These are phyloP conservation scores for Penicillium aurantiogriseum DNA, from an alignment of 2,329 filamentous ascomycete species.

Conservation along the genomic window DNA sequence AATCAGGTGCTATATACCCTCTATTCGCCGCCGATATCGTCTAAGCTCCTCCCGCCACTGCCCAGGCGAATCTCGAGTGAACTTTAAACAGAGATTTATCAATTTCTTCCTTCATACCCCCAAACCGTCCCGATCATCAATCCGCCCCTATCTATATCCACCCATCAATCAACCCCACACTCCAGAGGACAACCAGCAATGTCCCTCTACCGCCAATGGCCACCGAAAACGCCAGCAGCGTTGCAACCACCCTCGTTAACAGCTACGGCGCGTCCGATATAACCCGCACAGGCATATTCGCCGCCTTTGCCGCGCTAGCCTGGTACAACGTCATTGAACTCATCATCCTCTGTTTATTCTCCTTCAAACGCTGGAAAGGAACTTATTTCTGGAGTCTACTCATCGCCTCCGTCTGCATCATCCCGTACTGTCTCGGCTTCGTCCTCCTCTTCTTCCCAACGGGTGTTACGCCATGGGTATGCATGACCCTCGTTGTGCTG, in stretches of 20 bases:
- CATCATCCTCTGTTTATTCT: slow-evolving; percentile 43
- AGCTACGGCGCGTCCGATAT: background rate
- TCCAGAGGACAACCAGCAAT: slow-evolving; percentile 11
- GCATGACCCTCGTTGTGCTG: slow-evolving; percentile 38
- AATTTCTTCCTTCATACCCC: background rate
- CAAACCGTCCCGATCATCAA: background rate
- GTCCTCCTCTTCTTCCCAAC: slow-evolving; percentile 44
- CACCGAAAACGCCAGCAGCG: background rate
- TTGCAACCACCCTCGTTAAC: slow-evolving; percentile 10
- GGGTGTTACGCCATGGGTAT: slow-evolving; percentile 32
- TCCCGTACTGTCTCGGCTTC: slow-evolving; percentile 43
- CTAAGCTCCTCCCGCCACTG: background rate
- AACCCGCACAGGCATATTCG: slow-evolving; percentile 16
- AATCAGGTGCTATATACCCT: background rate
- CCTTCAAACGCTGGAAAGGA: slow-evolving; percentile 44
- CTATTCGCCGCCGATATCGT: background rate
- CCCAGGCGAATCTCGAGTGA: background rate
- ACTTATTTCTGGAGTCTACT: slow-evolving; percentile 51
- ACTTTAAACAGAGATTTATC: background rate
- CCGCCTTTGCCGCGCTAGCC: slow-evolving; percentile 21
- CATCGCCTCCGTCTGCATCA: slow-evolving; percentile 41
- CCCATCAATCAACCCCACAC: background rate
- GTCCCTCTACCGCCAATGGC: slow-evolving; percentile 19
- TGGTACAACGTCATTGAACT: slow-evolving; percentile 29
- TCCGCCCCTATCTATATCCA: too few species aligned